Conservation (phyloP, 1,139 yeast genomes). For the Magnusiomyces sp. region DNA sequence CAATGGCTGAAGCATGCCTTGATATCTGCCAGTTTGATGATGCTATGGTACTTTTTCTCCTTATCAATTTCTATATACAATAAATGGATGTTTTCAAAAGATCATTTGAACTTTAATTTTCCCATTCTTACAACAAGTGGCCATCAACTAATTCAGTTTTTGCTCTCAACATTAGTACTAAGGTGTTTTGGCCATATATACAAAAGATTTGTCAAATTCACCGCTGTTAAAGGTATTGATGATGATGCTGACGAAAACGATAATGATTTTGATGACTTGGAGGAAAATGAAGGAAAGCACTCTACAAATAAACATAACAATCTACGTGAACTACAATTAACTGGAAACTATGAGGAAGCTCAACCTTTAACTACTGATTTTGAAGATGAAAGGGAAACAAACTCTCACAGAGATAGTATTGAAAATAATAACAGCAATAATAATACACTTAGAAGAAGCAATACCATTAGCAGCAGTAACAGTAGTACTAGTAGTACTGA, state of each 20-base stretch:
- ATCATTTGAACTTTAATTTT: conserved; percentile 62
- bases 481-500: too few species aligned
- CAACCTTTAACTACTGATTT: too few species aligned
- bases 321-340: too few species aligned
- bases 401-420: too few species aligned
- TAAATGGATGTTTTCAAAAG: conserved; percentile 90
- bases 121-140: conserved; percentile 78
- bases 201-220: background rate
- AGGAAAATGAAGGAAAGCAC: conserved; percentile 1
- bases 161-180: conserved; percentile 18
- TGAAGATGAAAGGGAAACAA: too few species aligned
- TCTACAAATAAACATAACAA: too few species aligned
- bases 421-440: background rate
- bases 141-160: conserved; percentile 64
- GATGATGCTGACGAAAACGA: conserved; percentile 7
- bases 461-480: conserved; percentile 7
- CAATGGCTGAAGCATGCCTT: conserved; percentile 7
- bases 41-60: conserved; percentile 38
- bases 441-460: conserved; percentile 1
- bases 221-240: background rate
- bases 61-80: conserved; percentile 79
- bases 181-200: background rate
- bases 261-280: conserved; percentile 8
- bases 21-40: conserved; percentile 28
- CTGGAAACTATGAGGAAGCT: too few species aligned